Base-by-base conservation (phyloP, 2,329 filamentous ascomycete species). In the Biscogniauxia sp. region DNA sequence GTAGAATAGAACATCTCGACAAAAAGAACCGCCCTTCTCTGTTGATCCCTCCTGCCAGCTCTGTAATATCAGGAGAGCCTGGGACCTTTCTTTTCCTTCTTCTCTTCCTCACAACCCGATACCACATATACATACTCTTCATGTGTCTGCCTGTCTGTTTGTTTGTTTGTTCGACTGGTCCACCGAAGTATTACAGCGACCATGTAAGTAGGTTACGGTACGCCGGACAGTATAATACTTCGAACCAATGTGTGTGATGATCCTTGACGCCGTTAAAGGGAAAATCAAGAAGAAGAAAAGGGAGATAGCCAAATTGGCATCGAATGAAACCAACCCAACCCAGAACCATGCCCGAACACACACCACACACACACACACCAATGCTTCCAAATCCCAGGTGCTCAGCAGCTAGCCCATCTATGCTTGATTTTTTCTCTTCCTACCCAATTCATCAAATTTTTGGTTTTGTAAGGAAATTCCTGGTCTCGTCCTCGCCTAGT, bases 401-500 rank as follows among this genome's bases (percentile, higher is more conserved):
- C 37, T 45, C 37, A 45, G 37, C 37, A 45, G 37, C 37, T 45
- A 45, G 37, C 37, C 37, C 37, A 45, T 45, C 37, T 45, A 45
- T 45, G 17, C 37, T 26, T 49, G 28, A n/a, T 25, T 32, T 32
- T 32, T 32, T 45, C 50, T 58, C 52, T 23, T 58, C 20, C 45
- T 23, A 8, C 20, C 28, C 53, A 28, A 20, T 52, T 23, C 26
- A 7, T 52, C 57, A 15, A n/a, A n/a, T 28, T 9, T 50, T 52
- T 53, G 37, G 23, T 5, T 5, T 49, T n/a, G 17, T 11, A n/a
- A 45, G n/a, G 37, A 45, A 45, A 45, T 41, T 9, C 28, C 52
- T 53, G 28, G 26, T 5, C 3, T 53, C 37, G 19, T 54, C 20
- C 7, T 53, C 41, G 54, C 49, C 55, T 69, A 71, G 51, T 72